Percentiles rank a stretch among this genome's conserved stretches.
These are phyloP conservation scores for Metarhizium robertsii DNA, from an alignment of 2,329 filamentous ascomycete genomes.

Conservation along the genomic window DNA sequence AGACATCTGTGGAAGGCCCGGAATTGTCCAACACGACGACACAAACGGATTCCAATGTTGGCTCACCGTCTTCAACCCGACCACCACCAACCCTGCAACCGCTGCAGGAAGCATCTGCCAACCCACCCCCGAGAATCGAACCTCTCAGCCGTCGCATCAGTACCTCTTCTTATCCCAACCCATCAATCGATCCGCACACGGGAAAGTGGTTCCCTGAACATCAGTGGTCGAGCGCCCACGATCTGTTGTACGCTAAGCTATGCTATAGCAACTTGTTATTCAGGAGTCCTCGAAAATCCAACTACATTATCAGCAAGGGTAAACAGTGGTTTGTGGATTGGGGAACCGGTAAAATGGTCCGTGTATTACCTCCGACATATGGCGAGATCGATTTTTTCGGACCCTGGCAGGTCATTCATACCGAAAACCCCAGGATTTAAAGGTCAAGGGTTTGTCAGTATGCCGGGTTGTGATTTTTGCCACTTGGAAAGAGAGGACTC, in stretches of 20 bases:
- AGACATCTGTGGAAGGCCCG: not conserved
- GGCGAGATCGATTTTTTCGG: constrained; percentile 40
- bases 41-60: constrained; percentile 1
- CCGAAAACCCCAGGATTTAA: constrained; percentile 38
- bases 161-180: constrained; percentile 35
- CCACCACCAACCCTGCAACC: constrained; percentile 6
- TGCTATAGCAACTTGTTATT: constrained; percentile 51
- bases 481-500: not conserved
- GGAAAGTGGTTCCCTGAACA: constrained; percentile 50
- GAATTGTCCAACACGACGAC: not conserved
- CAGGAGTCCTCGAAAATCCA: constrained; percentile 47
- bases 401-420: constrained; percentile 40
- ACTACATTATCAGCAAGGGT: constrained; percentile 46
- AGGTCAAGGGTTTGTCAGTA: not conserved
- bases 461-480: not conserved
- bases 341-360: constrained; percentile 44
- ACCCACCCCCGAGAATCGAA: constrained; percentile 20
- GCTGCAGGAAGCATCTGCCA: constrained; percentile 8
- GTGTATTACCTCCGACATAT: constrained; percentile 44
- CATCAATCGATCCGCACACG: constrained; percentile 35
- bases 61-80: constrained; percentile 1
- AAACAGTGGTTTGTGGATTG: constrained; percentile 53
- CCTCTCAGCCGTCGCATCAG: constrained; percentile 29
- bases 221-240: constrained; percentile 44
- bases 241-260: constrained; percentile 49